Percentiles rank a stretch among this genome's conserved stretches.
Conservation (phyloP, 495 filamentous ascomycete genomes). For the Acidiella bohemica region DNA sequence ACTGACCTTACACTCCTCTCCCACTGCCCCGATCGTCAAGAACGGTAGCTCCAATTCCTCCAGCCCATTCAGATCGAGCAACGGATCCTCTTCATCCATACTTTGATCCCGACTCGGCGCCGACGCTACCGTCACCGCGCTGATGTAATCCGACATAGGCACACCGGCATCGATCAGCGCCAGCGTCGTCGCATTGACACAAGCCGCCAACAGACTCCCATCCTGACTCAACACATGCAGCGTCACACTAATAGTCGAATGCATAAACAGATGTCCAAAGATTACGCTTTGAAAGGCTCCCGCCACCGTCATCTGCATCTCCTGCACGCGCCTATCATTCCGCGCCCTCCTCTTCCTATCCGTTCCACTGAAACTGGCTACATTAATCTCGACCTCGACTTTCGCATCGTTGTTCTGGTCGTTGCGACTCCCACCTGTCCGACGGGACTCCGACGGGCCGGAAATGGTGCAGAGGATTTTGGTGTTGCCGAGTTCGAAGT, state of each 20-base stretch:
- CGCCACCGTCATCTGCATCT: constrained; percentile 64
- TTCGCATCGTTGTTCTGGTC: constrained; percentile 34
- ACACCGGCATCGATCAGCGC: constrained; percentile 90
- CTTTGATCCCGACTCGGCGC: constrained; percentile 47
- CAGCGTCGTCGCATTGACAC: constrained; percentile 82
- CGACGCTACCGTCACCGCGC: constrained; percentile 75
- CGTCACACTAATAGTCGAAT: constrained; percentile 67
- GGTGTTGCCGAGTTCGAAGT: constrained; percentile 92
- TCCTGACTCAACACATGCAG: constrained; percentile 84
- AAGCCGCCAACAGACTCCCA: constrained; percentile 76
- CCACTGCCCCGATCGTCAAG: constrained; percentile 61
- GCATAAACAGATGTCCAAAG: constrained; percentile 78
- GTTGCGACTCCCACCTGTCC: constrained; percentile 33
- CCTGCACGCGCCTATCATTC: constrained; percentile 69
- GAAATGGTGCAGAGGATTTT: constrained; percentile 85
- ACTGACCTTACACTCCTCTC: constrained; percentile 51
- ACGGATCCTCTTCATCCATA: constrained; percentile 62
- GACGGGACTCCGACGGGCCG: constrained; percentile 59
- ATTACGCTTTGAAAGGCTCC: constrained; percentile 58
- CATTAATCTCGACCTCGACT: constrained; percentile 67
- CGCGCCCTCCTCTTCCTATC: constrained; percentile 64
- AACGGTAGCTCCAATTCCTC: constrained; percentile 88
- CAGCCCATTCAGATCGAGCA: constrained; percentile 71
- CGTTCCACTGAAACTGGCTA: constrained; percentile 77
- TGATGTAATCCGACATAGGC: constrained; percentile 81